phyloP scores from a whole-genome alignment of 345 rosid genomes.

The Gossypium raimondii region DNA sequence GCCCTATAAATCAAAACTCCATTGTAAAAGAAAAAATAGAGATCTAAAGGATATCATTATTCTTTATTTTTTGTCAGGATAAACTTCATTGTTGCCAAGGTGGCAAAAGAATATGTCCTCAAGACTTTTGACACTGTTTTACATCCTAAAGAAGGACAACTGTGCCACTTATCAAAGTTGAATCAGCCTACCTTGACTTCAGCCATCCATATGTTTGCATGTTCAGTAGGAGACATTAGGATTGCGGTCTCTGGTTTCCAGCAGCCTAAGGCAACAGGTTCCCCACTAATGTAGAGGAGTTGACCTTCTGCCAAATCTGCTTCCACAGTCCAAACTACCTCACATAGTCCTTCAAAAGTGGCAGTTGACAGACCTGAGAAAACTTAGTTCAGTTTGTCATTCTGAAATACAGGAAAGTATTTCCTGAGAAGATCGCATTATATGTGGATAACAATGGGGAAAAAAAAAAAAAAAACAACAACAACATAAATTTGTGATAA shows the following conservation, averaged over 20 bases:
- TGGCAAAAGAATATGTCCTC: neutral
- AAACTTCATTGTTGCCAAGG: neutral
- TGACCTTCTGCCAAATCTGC: constrained; percentile 67
- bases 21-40: neutral
- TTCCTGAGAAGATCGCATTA: constrained; percentile 22
- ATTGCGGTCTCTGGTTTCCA: constrained; percentile 82
- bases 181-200: constrained; percentile 58
- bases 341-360: constrained; percentile 41
- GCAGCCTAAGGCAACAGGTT: constrained; percentile 64
- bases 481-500: too few species aligned
- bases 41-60: neutral
- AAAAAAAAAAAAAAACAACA: neutral
- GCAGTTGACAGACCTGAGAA: constrained; percentile 48
- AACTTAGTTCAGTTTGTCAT: constrained; percentile 8
- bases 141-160: neutral
- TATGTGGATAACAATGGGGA: constrained; percentile 13
- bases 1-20: neutral
- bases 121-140: constrained; percentile 7
- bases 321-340: constrained; percentile 76
- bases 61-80: constrained; percentile 9
- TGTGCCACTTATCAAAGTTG: neutral
- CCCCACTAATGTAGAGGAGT: constrained; percentile 68
- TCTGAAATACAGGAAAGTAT: constrained; percentile 11
- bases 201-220: constrained; percentile 65
- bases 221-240: constrained; percentile 54